phyloP scores from a whole-genome alignment of 73 alveolate genomes.

The Effrenium voratum region DNA sequence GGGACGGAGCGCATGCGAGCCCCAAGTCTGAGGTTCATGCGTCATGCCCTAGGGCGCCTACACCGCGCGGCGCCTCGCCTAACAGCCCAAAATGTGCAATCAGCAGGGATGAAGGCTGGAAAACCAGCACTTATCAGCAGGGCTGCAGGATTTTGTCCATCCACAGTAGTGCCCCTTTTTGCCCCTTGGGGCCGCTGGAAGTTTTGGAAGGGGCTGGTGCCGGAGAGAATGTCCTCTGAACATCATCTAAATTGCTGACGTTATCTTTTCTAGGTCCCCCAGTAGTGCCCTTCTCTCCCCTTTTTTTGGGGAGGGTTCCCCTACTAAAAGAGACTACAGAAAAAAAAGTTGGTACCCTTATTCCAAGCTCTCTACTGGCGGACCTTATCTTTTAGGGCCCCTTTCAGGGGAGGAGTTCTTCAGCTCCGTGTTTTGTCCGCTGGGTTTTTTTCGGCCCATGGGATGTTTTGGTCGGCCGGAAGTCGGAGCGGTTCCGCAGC shows the following conservation, averaged over 20 bases:
- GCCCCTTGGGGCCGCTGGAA: background rate
- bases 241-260: no score
- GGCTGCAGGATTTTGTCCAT: background rate
- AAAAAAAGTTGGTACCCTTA: no score
- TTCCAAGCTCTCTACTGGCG: no score
- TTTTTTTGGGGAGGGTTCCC: no score
- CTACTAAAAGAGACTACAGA: no score
- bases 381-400: background rate
- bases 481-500: background rate
- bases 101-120: background rate
- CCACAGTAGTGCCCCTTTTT: background rate
- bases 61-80: slow-evolving; percentile 33
- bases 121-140: background rate
- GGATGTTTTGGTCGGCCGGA: background rate
- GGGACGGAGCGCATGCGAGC: no score
- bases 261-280: no score
- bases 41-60: slow-evolving; percentile 92
- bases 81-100: background rate
- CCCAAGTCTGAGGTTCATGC: slow-evolving; percentile 89
- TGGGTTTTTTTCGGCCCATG: background rate
- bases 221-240: background rate
- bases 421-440: background rate
- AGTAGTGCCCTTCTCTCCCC: no score
- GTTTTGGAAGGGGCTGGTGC: background rate
- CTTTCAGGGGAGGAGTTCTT: background rate